A percentile compares a stretch with the other conserved stretches of the same genome.
phyloP scores from a whole-genome alignment of 495 filamentous ascomycete genomes.

The Hypoxylon fragiforme region DNA sequence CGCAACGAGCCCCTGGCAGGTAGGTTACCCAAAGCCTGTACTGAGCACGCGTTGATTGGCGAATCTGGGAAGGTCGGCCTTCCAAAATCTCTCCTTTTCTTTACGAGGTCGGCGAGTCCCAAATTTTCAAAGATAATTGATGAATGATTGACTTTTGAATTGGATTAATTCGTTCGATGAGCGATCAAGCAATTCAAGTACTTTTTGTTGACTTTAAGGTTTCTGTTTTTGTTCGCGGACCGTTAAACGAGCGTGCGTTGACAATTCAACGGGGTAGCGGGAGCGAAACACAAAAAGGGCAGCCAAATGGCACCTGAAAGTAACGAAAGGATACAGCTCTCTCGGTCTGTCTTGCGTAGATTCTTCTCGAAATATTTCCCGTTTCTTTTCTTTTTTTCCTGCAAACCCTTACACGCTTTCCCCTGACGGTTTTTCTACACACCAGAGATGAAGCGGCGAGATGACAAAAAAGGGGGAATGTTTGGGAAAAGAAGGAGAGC shows the following conservation, averaged over 20 bases:
- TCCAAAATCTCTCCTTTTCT: conserved; percentile 1
- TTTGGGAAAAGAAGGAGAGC: conserved; percentile 27
- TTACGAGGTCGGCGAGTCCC: conserved; percentile 11
- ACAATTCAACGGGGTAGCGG: conserved; percentile 27
- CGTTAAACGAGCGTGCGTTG: conserved; percentile 30
- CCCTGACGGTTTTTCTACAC: conserved; percentile 25
- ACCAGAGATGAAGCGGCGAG: conserved; percentile 30
- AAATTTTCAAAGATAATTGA: conserved; percentile 1
- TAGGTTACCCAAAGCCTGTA: conserved; percentile 11
- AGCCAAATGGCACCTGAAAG: conserved; percentile 24
- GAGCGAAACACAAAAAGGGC: conserved; percentile 31
- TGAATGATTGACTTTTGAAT: conserved; percentile 26
- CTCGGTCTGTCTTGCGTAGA: conserved; percentile 13
- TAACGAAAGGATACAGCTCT: conserved; percentile 38
- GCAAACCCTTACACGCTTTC: conserved; percentile 14
- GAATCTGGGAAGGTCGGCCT: conserved; percentile 26
- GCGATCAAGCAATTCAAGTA: conserved; percentile 4
- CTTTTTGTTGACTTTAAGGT: conserved; percentile 11
- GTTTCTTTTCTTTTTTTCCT: conserved; percentile 6
- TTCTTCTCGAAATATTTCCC: conserved; percentile 8
- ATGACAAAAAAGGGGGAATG: conserved; percentile 26
- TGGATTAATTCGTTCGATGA: conserved; percentile 8
- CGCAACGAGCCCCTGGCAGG: conserved; percentile 24
- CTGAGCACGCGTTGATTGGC: conserved; percentile 28
- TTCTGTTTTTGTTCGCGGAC: conserved; percentile 19